Evolutionary conservation across 2,329 filamentous ascomycete species (phyloP), one percentile per base, ranked within the genome.

Genomic region (Cladosporium austrohemisphaericum): DNA sequence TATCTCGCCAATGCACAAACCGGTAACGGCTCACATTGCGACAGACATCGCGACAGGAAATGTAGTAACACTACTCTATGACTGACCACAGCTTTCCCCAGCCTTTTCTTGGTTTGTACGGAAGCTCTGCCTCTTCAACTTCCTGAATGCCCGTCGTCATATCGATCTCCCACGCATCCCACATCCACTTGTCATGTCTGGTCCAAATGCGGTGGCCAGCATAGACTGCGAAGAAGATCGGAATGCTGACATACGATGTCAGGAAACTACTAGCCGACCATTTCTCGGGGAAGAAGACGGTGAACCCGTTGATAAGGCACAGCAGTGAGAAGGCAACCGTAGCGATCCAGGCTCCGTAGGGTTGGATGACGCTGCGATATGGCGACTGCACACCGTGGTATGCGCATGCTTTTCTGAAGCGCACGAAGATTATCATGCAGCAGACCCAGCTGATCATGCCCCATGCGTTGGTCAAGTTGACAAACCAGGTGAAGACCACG

Each of bases 261-360:
- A 85, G 68, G 58, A 93, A 93, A 57, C 74, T 73, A 3, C 75
- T 72, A 0, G 76, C 77, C 13, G 73, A 77, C 77, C 83, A 92
- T 22, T 83, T 73, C 7, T 73, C 69, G 0, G 81, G 79, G 64
- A 84, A 85, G 64, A 92, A 91, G 11, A 85, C 78, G 26, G 83
- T 78, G 67, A 90, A 92, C 1, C 86, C 87, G 58, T 88, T 88
- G 57, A 87, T 83, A 3, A 91, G 68, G 1, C 77, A 80, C 13
- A 91, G 72, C 18, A 88, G 67, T 3, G 66, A 63, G 47, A 88
- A 76, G 18, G 81, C 62, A 13, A 77, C 62, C 1, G 88, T 75
- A 7, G 77, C 75, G 49, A 78, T 67, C 60, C 76, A 88, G 0
- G 84, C 78, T 2, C 80, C 80, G 60, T 84, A 89, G 0, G 86